Conservation (phyloP, 2,329 filamentous ascomycete genomes). For the Neoscytalidium dimidiatum region DNA sequence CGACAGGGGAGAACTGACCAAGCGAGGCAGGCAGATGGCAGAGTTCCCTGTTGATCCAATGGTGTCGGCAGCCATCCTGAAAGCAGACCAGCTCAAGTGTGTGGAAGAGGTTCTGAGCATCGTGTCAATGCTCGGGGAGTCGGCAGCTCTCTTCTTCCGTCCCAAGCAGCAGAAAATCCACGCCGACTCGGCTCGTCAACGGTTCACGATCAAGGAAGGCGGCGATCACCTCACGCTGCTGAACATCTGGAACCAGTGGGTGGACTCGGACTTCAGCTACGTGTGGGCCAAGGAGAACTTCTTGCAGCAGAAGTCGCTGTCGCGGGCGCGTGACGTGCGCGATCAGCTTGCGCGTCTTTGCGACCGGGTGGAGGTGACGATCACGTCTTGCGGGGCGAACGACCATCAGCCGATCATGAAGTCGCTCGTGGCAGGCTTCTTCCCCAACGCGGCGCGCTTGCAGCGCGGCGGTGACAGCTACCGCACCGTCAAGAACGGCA, state of each 20-base stretch:
- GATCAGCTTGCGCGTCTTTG: conserved; percentile 92
- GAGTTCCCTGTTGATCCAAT: conserved; percentile 93
- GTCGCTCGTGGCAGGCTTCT: conserved; percentile 88
- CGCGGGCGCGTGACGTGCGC: conserved; percentile 83
- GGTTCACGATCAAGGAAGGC: conserved; percentile 87
- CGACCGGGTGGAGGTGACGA: conserved; percentile 83
- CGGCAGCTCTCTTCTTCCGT: conserved; percentile 86
- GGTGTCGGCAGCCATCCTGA: conserved; percentile 85
- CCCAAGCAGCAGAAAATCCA: conserved; percentile 98
- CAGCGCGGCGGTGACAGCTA: conserved; percentile 85
- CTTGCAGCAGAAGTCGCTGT: conserved; percentile 85
- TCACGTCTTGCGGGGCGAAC: conserved; percentile 66
- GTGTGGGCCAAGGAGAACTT: conserved; percentile 94
- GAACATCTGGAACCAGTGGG: conserved; percentile 95
- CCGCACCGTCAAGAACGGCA: conserved; percentile 85
- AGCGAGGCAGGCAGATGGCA: conserved; percentile 89
- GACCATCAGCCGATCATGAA: conserved; percentile 83
- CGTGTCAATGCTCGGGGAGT: conserved; percentile 91
- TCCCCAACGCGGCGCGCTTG: conserved; percentile 84
- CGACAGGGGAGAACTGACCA: conserved; percentile 84
- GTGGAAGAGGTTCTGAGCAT: conserved; percentile 91
- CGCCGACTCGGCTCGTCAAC: conserved; percentile 83
- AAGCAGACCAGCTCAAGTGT: conserved; percentile 86
- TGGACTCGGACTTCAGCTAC: conserved; percentile 83
- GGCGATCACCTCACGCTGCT: conserved; percentile 87